These are phyloP conservation scores for Panaeolus cyanescens DNA, from an alignment of 768 basidiomycete genomes.

Conservation along the genomic window DNA sequence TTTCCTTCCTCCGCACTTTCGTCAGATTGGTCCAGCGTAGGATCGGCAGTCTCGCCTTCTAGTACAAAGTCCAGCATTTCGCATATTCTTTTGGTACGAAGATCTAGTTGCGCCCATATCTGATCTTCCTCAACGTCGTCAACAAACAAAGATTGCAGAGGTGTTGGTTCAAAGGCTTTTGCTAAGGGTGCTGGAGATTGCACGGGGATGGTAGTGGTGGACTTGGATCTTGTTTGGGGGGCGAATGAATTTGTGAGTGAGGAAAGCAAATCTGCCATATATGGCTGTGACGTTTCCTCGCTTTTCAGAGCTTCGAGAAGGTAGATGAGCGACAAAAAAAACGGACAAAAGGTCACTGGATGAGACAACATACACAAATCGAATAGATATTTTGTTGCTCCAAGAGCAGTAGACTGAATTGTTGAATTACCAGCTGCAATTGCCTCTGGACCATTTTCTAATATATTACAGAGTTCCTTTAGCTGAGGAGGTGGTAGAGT, in stretches of 20 bases:
- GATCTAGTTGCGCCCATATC: constrained; percentile 92
- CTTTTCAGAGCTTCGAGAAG: constrained; percentile 57
- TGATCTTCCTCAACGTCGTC: constrained; percentile 85
- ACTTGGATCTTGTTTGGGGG: constrained; percentile 75
- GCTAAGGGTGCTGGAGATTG: constrained; percentile 35
- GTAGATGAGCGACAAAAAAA: constrained; percentile 11
- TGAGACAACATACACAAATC: constrained; percentile 72
- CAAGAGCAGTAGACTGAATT: constrained; percentile 58
- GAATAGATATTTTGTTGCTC: constrained; percentile 75
- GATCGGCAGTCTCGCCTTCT: constrained; percentile 45
- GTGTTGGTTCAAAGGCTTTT: constrained; percentile 57
- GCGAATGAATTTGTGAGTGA: constrained; percentile 69
- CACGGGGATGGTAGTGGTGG: constrained; percentile 44
- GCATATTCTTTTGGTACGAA: constrained; percentile 72
- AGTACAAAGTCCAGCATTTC: constrained; percentile 67
- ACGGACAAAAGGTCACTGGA: background rate
- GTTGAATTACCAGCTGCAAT: constrained; percentile 56
- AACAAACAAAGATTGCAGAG: constrained; percentile 71
- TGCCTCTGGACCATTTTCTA: constrained; percentile 55
- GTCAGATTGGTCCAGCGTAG: constrained; percentile 16
- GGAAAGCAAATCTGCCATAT: constrained; percentile 65
- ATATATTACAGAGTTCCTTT: constrained; percentile 48
- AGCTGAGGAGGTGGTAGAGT: constrained; percentile 36
- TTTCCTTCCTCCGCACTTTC: constrained; percentile 32
- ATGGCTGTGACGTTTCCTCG: constrained; percentile 64